Conservation (phyloP, 75 land plant species). For the Isoetes taiwanensis region DNA sequence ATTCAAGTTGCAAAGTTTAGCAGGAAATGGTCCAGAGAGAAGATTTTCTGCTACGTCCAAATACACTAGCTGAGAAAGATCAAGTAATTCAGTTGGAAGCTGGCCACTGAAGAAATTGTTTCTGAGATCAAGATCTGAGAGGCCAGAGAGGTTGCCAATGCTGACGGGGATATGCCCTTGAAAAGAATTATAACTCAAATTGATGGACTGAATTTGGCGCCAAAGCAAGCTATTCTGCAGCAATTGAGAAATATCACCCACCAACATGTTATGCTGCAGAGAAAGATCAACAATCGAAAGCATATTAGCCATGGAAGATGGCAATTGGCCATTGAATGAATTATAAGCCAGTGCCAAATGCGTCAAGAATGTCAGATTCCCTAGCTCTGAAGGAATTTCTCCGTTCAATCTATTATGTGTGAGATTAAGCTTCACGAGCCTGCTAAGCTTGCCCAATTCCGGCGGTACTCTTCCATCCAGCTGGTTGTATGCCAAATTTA, state of each 20-base stretch:
- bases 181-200: not conserved
- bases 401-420: not conserved
- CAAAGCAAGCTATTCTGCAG: not conserved
- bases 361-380: not conserved
- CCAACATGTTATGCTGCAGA: not conserved
- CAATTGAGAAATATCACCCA: not conserved
- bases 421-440: not conserved
- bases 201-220: not conserved
- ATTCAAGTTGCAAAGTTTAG: not conserved
- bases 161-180: not conserved
- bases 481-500: slow-evolving; percentile 10
- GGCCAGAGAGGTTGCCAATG: not conserved
- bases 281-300: not conserved
- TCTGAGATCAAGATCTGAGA: not conserved
- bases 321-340: not conserved
- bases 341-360: not conserved
- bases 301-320: not conserved
- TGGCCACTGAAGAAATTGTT: not conserved
- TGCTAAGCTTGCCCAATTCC: not conserved
- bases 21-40: not conserved
- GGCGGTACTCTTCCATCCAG: not conserved
- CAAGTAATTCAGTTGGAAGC: not conserved
- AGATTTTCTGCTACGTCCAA: not conserved
- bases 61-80: not conserved
- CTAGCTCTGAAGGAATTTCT: not conserved